These are phyloP conservation scores for Plectosphaerella cucumerina DNA, from an alignment of 2,329 filamentous ascomycete species.

Conservation along the genomic window DNA sequence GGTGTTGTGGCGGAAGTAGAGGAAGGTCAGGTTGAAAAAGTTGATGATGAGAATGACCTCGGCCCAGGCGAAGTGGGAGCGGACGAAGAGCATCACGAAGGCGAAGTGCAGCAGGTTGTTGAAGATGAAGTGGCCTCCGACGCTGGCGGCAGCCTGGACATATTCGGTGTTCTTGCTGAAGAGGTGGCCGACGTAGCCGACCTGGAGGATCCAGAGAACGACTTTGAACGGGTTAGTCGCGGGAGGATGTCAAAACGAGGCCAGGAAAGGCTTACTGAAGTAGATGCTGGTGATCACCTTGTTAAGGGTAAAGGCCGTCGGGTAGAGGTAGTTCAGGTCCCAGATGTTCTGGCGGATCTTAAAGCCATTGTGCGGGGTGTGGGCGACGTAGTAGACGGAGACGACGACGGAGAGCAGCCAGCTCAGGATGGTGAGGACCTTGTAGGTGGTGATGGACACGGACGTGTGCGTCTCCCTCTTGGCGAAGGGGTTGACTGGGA, in stretches of 20 bases:
- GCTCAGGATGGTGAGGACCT: constrained; percentile 66
- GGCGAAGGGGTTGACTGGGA: constrained; percentile 69
- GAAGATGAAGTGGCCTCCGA: constrained; percentile 79
- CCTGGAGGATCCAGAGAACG: constrained; percentile 69
- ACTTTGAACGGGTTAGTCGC: constrained; percentile 44
- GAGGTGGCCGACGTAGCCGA: constrained; percentile 71
- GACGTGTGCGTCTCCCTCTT: constrained; percentile 62
- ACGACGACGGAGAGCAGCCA: constrained; percentile 72
- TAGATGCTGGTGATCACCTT: constrained; percentile 63
- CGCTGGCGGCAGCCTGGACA: constrained; percentile 67
- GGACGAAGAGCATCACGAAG: constrained; percentile 80
- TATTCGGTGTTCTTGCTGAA: constrained; percentile 62
- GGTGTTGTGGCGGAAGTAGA: constrained; percentile 76
- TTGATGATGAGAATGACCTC: constrained; percentile 75
- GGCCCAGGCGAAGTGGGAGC: constrained; percentile 68
- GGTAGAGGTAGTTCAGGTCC: constrained; percentile 63
- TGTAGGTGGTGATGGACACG: constrained; percentile 65
- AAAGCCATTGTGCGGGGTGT: constrained; percentile 59
- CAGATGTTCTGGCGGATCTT: constrained; percentile 63
- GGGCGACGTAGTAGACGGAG: constrained; percentile 69
- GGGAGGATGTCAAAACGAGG: not conserved
- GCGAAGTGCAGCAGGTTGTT: constrained; percentile 80
- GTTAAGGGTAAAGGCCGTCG: constrained; percentile 74
- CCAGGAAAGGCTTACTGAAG: constrained; percentile 53
- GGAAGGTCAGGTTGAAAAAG: constrained; percentile 71